Evolutionary conservation across 2,329 filamentous ascomycete species (phyloP).

Genomic region (Alternaria triticina): DNA sequence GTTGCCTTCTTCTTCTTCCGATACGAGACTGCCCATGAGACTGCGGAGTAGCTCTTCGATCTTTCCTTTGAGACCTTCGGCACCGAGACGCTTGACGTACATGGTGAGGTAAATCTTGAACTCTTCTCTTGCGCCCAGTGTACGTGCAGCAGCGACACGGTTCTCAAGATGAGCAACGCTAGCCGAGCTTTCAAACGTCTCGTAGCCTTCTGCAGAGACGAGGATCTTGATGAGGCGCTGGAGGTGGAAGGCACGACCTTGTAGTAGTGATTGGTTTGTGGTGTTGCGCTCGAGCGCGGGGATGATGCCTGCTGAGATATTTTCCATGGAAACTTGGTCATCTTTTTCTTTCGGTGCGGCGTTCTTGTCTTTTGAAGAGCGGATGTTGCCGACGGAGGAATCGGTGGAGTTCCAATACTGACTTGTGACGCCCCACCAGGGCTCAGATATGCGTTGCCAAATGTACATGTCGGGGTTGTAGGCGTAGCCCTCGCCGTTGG

Average conservation of each 20-base stretch:
- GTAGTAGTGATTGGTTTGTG: constrained; percentile 88
- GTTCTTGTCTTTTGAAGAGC: constrained; percentile 60
- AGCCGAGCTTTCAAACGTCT: constrained; percentile 87
- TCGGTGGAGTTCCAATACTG: constrained; percentile 99
- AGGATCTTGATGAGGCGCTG: constrained; percentile 90
- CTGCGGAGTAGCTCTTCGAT: constrained; percentile 90
- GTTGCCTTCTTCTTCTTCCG: constrained; percentile 64
- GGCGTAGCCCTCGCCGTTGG: constrained; percentile 91
- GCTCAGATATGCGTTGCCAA: constrained; percentile 95
- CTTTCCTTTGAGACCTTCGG: constrained; percentile 84
- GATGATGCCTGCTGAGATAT: constrained; percentile 88
- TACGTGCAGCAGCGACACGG: constrained; percentile 84
- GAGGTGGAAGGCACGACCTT: constrained; percentile 88
- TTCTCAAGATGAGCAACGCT: constrained; percentile 97
- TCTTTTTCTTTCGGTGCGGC: constrained; percentile 47
- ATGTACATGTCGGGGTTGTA: constrained; percentile 85
- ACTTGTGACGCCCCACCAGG: constrained; percentile 97
- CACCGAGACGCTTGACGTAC: constrained; percentile 95
- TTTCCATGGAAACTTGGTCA: constrained; percentile 59
- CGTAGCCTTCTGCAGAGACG: constrained; percentile 86
- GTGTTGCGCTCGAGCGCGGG: constrained; percentile 93
- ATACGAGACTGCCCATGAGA: constrained; percentile 72
- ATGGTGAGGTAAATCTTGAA: constrained; percentile 96
- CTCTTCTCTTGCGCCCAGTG: constrained; percentile 85
- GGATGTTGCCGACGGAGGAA: constrained; percentile 81